Evolutionary conservation across 148 eudicot genomes (phyloP).

Genomic region (Rhododendron vialii): DNA sequence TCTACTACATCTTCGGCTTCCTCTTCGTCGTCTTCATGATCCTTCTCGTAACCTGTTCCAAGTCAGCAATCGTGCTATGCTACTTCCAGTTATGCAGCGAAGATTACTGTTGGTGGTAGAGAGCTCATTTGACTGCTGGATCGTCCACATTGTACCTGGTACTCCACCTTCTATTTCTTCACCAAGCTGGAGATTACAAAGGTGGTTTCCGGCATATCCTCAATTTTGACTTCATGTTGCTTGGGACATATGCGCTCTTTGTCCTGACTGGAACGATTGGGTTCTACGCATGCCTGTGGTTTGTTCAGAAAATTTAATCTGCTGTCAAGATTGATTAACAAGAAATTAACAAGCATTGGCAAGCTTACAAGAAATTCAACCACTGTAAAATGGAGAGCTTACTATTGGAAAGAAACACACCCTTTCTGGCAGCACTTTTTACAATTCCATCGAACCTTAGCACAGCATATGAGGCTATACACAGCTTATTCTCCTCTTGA

Average conservation of each 20-base stretch:
- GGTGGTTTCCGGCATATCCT: not conserved
- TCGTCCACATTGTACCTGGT: not conserved
- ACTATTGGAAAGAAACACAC: too few relatives aligned
- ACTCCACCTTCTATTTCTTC: constrained; percentile 1
- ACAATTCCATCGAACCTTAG: too few relatives aligned
- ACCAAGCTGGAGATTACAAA: not conserved
- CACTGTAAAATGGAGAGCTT: too few relatives aligned
- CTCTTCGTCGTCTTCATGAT: not conserved
- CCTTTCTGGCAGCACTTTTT: too few relatives aligned
- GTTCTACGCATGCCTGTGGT: constrained; percentile 1
- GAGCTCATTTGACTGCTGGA: not conserved
- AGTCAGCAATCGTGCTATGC: not conserved
- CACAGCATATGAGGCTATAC: too few relatives aligned
- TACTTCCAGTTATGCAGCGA: constrained; percentile 2
- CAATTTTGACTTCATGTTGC: too few relatives aligned
- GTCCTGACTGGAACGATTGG: not conserved
- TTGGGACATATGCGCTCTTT: not conserved
- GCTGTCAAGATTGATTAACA: constrained; percentile 7
- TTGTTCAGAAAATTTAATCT: not conserved
- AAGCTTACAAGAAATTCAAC: too few relatives aligned
- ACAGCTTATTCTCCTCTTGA: too few relatives aligned
- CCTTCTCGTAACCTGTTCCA: not conserved
- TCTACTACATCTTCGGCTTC: not conserved
- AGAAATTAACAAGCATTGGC: too few relatives aligned
- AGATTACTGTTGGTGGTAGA: constrained; percentile 1